Evolutionary conservation across 805 yeast genomes (phyloP), one percentile per base, ranked within the genome.

Genomic region (Starmerella tilneyi): DNA sequence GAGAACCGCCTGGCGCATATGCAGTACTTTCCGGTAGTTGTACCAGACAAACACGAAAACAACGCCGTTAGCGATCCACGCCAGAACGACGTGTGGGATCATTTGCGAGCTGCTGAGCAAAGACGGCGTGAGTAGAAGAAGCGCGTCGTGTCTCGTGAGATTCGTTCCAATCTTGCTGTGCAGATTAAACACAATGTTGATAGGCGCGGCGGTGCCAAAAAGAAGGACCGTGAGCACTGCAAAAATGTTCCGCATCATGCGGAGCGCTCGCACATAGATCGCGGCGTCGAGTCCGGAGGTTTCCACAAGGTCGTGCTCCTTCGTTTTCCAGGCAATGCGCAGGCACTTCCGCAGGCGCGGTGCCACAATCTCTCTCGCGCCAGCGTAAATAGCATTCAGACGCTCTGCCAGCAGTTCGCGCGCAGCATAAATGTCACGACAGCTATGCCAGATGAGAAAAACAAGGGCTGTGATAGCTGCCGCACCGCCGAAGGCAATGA

Each of bases 251-350:
- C 65, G 53, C 28, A 57, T 48, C 67, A 64, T 63, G 12, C 46
- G 50, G 20, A 56, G 45, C 32, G 62, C 60, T 19, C 59, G 52
- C 21, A 66, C 43, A 41, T 54, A 61, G 1, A 63, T 50, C 3
- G 58, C 60, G 11, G 67, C 65, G 41, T 66, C 70, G 9, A 66
- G 52, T 1, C 70, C 70, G 7, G 59, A 44, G 13, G 49, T 40
- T 5, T 52, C 53, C 3, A 57, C 42, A n/a, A 62, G 41, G 15
- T 57, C 60, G 0, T 44, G 46, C 23, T 60, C 64, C 9, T 42
- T 39, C 8, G 52, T 36, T 2, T 28, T 23, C 43, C 52, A 54
- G 13, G 60, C 45, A 22, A 42, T 48, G 27, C 26, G 29, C 12
- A 63, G 40, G 62, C 67, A 63, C 6, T 28, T 26, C 20, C 58